Base-by-base conservation (phyloP, 78 protist genomes). In the Polysphondylium violaceum region DNA sequence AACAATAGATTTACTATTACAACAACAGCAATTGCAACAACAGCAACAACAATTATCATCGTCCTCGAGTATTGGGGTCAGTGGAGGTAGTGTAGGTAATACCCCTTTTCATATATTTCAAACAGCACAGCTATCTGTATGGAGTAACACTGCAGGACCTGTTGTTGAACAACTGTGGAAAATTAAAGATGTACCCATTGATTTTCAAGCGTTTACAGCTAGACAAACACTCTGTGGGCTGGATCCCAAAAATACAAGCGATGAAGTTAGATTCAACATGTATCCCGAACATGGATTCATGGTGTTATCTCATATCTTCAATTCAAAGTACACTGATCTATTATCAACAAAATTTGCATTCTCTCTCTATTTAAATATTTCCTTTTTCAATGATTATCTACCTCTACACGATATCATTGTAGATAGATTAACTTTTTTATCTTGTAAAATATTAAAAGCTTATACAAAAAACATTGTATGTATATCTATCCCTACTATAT, bases 71-170 rank as follows among this genome's bases (percentile, higher is more conserved):
- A n/a, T n/a, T n/a, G n/a, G n/a, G n/a, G n/a, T n/a, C n/a, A n/a
- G n/a, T n/a, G n/a, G n/a, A n/a, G n/a, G n/a, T n/a, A n/a, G n/a
- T n/a, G n/a, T n/a, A n/a, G n/a, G n/a, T n/a, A n/a, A 65, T 65
- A 63, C 27, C 27, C 17, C 73, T n/a, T 72, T 72, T 55, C 76
- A 67, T 41, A 56, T 81, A 25, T 55, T 64, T 55, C 47, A 43
- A 65, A 64, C 76, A 0, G 88, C 88, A 8, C 89, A 81, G 41
- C 14, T 81, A 64, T 81, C 89, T 4, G 69, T 81, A n/a, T 81
- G 89, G 89, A 76, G 68, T 60, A 77, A 81, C 40, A 81, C 76
- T 12, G 89, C 89, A 2, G 89, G 89, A 50, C 89, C 89, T 19
- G 74, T 17, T 0, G 31, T 81, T 9, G 89, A 81, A 17, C 73